phyloP scores from a whole-genome alignment of 2,329 filamentous ascomycete genomes.

The Parascedosporium putredinis region DNA sequence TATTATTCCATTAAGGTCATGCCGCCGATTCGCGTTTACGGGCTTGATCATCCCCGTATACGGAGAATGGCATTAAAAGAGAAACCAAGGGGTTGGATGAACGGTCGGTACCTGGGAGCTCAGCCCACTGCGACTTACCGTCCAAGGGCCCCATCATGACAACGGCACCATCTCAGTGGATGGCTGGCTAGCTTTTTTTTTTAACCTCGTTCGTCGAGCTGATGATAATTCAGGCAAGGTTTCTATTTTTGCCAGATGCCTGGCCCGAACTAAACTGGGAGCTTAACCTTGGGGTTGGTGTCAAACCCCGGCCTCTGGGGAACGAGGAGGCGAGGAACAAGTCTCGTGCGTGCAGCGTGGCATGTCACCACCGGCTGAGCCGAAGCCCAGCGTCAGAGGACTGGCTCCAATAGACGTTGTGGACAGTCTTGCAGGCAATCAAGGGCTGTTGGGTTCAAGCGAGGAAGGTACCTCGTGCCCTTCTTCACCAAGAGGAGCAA shows the following conservation, averaged over 20 bases:
- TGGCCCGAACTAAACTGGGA: neutral
- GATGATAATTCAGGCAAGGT: neutral
- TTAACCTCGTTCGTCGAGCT: neutral
- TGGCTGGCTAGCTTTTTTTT: too few relatives aligned
- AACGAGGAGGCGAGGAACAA: too few relatives aligned
- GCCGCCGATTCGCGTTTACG: too few relatives aligned
- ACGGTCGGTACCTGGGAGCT: neutral
- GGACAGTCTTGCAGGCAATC: too few relatives aligned
- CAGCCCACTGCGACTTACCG: neutral
- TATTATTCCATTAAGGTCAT: neutral
- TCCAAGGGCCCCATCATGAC: neutral
- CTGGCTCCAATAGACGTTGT: too few relatives aligned
- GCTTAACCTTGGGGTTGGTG: constrained; percentile 1
- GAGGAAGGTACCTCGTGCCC: too few relatives aligned
- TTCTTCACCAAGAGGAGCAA: too few relatives aligned
- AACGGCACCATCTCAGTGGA: too few relatives aligned
- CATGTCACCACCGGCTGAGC: neutral
- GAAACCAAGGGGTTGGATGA: neutral
- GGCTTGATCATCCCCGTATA: neutral
- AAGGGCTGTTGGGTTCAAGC: too few relatives aligned
- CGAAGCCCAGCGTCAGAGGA: too few relatives aligned
- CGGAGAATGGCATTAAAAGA: neutral
- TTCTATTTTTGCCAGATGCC: neutral
- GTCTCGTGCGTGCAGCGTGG: too few relatives aligned
- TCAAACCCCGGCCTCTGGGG: neutral